These are phyloP conservation scores for Naganishia albida DNA, from an alignment of 1,284 basidiomycete species.

Conservation along the genomic window DNA sequence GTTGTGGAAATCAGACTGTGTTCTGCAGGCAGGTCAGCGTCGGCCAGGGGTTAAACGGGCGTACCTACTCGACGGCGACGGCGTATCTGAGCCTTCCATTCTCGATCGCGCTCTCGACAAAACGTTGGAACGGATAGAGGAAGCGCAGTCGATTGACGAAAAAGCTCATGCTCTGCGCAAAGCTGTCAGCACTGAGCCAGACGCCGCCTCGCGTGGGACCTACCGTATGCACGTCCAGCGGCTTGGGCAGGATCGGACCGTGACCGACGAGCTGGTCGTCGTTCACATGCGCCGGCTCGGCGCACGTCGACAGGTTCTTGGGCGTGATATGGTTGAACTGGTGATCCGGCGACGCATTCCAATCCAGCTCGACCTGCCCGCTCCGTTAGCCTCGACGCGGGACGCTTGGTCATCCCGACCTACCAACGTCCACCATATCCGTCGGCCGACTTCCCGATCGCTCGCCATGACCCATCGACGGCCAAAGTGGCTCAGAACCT, in stretches of 20 bases:
- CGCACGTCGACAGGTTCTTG: conserved; percentile 6
- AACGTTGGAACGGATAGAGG: conserved; percentile 39
- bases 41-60: neutral
- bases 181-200: neutral
- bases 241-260: conserved; percentile 6
- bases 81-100: conserved; percentile 36
- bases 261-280: conserved; percentile 17
- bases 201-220: neutral
- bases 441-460: conserved; percentile 19
- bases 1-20: conserved; percentile 33
- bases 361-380: conserved; percentile 7
- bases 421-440: conserved; percentile 26
- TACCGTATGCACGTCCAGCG: conserved; percentile 10
- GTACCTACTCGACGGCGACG: conserved; percentile 35
- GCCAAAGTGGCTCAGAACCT: conserved; percentile 1
- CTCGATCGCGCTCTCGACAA: conserved; percentile 32
- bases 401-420: no score
- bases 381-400: neutral
- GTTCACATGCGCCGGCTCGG: conserved; percentile 12
- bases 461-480: conserved; percentile 9
- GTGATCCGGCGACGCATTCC: neutral
- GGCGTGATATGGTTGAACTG: conserved; percentile 21
- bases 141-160: conserved; percentile 37
- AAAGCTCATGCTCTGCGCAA: conserved; percentile 38
- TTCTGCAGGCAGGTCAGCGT: conserved; percentile 1